A percentile compares a stretch with the other conserved stretches of the same genome.
Evolutionary conservation across 495 filamentous ascomycete species (phyloP).

Genomic region (Xylaria flabelliformis): DNA sequence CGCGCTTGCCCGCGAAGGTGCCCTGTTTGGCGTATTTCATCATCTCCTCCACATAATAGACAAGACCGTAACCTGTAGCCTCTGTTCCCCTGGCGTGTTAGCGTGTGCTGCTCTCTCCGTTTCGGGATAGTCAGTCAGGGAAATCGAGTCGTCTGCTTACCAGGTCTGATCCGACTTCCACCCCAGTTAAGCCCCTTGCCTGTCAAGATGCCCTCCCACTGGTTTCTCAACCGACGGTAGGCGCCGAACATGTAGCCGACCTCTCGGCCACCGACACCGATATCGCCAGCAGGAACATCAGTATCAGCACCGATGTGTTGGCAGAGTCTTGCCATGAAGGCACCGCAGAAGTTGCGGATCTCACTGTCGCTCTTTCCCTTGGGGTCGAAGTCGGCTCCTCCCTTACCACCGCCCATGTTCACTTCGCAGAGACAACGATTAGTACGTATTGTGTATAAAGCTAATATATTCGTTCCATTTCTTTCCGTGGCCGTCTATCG

Average conservation of each 20-base stretch:
- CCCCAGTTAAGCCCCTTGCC: constrained; percentile 95
- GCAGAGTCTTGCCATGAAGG: constrained; percentile 94
- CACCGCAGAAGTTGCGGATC: constrained; percentile 95
- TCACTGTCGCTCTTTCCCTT: constrained; percentile 98
- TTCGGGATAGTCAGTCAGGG: neutral
- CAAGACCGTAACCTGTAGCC: constrained; percentile 95
- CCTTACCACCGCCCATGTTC: constrained; percentile 98
- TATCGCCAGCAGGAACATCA: constrained; percentile 94
- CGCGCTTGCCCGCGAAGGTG: constrained; percentile 87
- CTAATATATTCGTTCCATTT: neutral
- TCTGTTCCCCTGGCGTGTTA: constrained; percentile 53
- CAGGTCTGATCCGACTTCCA: constrained; percentile 88
- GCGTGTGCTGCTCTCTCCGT: neutral
- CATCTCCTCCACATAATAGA: constrained; percentile 99
- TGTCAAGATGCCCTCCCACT: constrained; percentile 92
- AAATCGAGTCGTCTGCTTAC: constrained; percentile 29
- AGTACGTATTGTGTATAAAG: constrained; percentile 29
- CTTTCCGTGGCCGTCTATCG: neutral
- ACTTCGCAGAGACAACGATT: constrained; percentile 56
- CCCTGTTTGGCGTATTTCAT: constrained; percentile 87
- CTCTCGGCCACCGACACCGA: constrained; percentile 88
- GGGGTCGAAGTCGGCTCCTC: constrained; percentile 98
- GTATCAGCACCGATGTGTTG: constrained; percentile 97
- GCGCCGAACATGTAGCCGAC: constrained; percentile 95
- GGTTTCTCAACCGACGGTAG: constrained; percentile 86